phyloP scores from a whole-genome alignment of 164 flowering plant genomes.

The Echeveria elegans region DNA sequence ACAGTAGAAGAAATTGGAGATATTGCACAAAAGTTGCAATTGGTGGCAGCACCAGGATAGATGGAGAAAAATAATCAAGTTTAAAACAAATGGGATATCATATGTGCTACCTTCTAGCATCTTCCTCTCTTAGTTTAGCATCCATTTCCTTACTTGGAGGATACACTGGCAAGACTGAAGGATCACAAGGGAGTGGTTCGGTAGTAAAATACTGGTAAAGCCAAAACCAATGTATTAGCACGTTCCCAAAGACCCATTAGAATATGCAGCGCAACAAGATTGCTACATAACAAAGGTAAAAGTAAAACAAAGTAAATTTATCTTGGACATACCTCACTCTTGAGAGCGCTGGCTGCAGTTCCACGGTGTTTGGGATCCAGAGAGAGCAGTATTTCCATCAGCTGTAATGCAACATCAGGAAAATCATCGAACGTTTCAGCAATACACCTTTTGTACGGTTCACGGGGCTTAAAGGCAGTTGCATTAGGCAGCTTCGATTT shows the following conservation, averaged over 20 bases:
- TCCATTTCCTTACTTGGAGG: slow-evolving; percentile 72
- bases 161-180: slow-evolving; percentile 55
- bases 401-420: slow-evolving; percentile 36
- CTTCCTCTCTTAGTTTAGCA: slow-evolving; percentile 40
- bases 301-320: neutral
- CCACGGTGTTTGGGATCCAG: slow-evolving; percentile 56
- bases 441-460: slow-evolving; percentile 49
- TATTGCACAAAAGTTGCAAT: neutral
- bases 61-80: neutral
- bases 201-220: slow-evolving; percentile 39
- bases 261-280: neutral
- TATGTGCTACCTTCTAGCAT: slow-evolving; percentile 31
- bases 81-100: neutral
- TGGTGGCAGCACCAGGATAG: neutral
- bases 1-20: neutral
- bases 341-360: slow-evolving; percentile 51
- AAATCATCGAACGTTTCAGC: slow-evolving; percentile 45
- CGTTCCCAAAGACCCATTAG: neutral
- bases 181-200: slow-evolving; percentile 45
- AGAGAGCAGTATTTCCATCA: slow-evolving; percentile 58
- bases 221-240: neutral
- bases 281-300: neutral
- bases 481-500: slow-evolving; percentile 44
- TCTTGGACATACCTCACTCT: slow-evolving; percentile 40
- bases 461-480: slow-evolving; percentile 51